A percentile compares a stretch with the other conserved stretches of the same genome.
phyloP scores from a whole-genome alignment of 805 yeast genomes.

The Ogataea allantospora region DNA sequence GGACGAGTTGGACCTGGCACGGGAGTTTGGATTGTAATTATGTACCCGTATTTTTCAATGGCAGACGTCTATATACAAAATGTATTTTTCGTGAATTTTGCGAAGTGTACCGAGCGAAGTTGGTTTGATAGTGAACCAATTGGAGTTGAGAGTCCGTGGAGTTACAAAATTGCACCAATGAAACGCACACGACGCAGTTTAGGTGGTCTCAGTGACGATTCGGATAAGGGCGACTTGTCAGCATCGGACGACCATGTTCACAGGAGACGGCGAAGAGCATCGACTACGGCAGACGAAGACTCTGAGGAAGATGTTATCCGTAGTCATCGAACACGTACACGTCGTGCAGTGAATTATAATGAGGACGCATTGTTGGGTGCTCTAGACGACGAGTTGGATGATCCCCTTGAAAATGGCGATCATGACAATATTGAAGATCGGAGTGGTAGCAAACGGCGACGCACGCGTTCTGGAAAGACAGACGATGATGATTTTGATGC shows the following conservation, averaged over 20 bases:
- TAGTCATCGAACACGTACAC: conserved; percentile 31
- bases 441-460: conserved; percentile 8
- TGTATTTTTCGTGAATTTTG: conserved; percentile 1
- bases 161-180: conserved; percentile 3
- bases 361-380: conserved; percentile 31
- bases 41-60: conserved; percentile 5
- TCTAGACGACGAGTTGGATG: conserved; percentile 28
- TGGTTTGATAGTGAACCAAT: background rate
- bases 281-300: conserved; percentile 15
- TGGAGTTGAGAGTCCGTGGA: background rate
- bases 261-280: conserved; percentile 17
- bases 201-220: conserved; percentile 3
- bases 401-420: conserved; percentile 15
- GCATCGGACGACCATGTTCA: conserved; percentile 17
- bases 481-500: conserved; percentile 30
- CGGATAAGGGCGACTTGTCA: background rate
- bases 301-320: conserved; percentile 24
- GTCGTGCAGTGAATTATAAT: conserved; percentile 32
- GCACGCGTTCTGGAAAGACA: conserved; percentile 18
- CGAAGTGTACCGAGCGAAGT: background rate
- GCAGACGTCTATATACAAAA: background rate
- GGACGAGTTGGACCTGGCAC: conserved; percentile 23
- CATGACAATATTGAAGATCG: conserved; percentile 9
- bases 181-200: conserved; percentile 8
- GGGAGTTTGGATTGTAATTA: conserved; percentile 8